Percentiles rank a stretch among this genome's conserved stretches.
These are phyloP conservation scores for Pseudognaphalium luteoalbum DNA, from an alignment of 129 eudicot genomes.

Conservation along the genomic window DNA sequence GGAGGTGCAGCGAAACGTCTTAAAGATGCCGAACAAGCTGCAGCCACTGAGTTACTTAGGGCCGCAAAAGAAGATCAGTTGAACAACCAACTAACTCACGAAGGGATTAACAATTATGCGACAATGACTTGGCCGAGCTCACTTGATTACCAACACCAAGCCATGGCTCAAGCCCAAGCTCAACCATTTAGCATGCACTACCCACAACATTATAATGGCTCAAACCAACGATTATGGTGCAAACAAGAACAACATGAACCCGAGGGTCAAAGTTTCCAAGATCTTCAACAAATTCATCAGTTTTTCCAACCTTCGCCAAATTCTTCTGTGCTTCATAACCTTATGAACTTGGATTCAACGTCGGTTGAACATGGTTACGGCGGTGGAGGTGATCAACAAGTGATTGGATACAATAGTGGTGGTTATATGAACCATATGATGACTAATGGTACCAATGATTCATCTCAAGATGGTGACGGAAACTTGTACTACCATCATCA, in stretches of 20 bases:
- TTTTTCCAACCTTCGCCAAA: conserved; percentile 46
- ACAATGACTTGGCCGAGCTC: conserved; percentile 50
- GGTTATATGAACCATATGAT: conserved; percentile 31
- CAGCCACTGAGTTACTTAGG: conserved; percentile 35
- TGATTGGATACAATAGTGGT: conserved; percentile 21
- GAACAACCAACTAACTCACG: conserved; percentile 36
- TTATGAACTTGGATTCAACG: conserved; percentile 67
- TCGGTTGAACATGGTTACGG: conserved; percentile 48
- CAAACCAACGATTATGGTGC: conserved; percentile 56
- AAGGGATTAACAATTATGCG: conserved; percentile 27
- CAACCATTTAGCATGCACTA: conserved; percentile 59
- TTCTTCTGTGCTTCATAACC: conserved; percentile 58
- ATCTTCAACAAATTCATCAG: conserved; percentile 48
- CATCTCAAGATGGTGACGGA: conserved; percentile 44
- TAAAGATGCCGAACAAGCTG: conserved; percentile 68
- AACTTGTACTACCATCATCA: conserved; percentile 50
- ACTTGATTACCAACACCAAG: conserved; percentile 54
- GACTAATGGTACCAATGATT: conserved; percentile 31
- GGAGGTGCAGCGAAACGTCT: conserved; percentile 87
- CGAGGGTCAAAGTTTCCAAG: conserved; percentile 41
- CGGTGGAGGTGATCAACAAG: conserved; percentile 28
- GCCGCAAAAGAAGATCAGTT: conserved; percentile 26
- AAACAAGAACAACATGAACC: conserved; percentile 67
- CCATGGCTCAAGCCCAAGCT: conserved; percentile 41
- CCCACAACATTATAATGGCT: conserved; percentile 35